These are phyloP conservation scores for Cercospora nicotianae DNA, from an alignment of 2,329 filamentous ascomycete genomes.

Conservation along the genomic window DNA sequence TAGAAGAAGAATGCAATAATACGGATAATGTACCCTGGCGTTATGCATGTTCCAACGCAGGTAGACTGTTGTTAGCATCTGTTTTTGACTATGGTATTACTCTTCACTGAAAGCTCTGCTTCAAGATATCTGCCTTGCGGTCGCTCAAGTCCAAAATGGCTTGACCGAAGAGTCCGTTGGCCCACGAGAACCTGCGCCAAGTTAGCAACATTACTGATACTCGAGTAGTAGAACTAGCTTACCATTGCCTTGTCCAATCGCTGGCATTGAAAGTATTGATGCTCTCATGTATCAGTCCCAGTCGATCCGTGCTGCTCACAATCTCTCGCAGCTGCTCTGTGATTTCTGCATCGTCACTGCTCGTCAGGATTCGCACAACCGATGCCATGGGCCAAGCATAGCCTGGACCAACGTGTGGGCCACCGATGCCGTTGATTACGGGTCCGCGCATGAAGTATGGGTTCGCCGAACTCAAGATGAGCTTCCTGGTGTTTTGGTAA, in stretches of 20 bases:
- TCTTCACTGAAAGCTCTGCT: constrained; percentile 48
- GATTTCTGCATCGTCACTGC: constrained; percentile 50
- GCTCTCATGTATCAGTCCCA: constrained; percentile 55
- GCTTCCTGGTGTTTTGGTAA: constrained; percentile 49
- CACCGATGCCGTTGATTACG: constrained; percentile 50
- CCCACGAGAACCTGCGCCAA: constrained; percentile 50
- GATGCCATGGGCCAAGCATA: constrained; percentile 55
- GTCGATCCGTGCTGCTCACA: constrained; percentile 49
- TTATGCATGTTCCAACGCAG: background rate
- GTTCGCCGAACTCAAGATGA: constrained; percentile 48
- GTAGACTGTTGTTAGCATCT: background rate
- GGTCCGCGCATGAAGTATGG: constrained; percentile 54
- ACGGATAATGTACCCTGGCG: too few species aligned
- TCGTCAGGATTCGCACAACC: constrained; percentile 54
- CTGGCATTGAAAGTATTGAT: constrained; percentile 50
- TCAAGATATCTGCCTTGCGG: constrained; percentile 25
- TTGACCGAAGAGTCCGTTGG: constrained; percentile 38
- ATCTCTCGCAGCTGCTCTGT: constrained; percentile 46
- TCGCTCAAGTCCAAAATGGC: constrained; percentile 28
- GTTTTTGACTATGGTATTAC: background rate
- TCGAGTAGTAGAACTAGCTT: too few species aligned
- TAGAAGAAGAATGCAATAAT: too few species aligned
- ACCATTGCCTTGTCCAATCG: constrained; percentile 54
- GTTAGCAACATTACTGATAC: too few species aligned
- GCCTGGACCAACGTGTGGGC: constrained; percentile 50